Percentiles rank a stretch among this genome's conserved stretches.
These are phyloP conservation scores for Chloris gayana DNA, from an alignment of 176 grass and related monocot genomes.

Conservation along the genomic window DNA sequence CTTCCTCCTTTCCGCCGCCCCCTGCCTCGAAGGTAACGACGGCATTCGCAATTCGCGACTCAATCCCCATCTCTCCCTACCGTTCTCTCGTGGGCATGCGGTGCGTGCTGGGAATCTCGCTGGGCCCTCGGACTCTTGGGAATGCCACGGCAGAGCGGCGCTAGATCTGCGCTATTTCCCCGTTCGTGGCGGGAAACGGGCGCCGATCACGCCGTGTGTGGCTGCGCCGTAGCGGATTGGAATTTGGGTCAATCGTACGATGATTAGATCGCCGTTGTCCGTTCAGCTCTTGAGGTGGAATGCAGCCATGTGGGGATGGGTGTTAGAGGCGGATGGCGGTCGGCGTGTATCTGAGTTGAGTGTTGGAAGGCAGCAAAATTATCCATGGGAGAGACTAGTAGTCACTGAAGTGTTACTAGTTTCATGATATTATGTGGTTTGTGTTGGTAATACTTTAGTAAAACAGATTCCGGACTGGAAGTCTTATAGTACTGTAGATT, in stretches of 20 bases:
- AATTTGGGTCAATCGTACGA: background rate
- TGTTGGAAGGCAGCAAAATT: background rate
- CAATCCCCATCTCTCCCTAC: background rate
- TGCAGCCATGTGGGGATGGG: background rate
- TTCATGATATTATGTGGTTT: background rate
- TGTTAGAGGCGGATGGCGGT: background rate
- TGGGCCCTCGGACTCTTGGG: background rate
- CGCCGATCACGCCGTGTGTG: background rate
- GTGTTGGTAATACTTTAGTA: background rate
- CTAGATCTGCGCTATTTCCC: constrained; percentile 31
- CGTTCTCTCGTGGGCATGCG: background rate
- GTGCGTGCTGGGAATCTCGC: background rate
- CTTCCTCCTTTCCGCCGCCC: constrained; percentile 50
- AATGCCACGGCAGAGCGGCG: constrained; percentile 21
- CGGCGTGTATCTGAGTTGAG: background rate
- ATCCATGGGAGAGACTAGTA: background rate
- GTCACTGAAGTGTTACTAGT: background rate
- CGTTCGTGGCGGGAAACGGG: background rate
- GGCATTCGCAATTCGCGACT: background rate
- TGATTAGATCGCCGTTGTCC: background rate
- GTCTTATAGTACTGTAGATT: background rate
- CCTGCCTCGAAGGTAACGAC: constrained; percentile 58
- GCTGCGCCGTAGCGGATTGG: background rate
- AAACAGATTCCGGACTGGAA: background rate
- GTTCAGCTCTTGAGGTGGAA: background rate